These are phyloP conservation scores for Claviceps lovelessii DNA, from an alignment of 2,329 filamentous ascomycete genomes.

Conservation along the genomic window DNA sequence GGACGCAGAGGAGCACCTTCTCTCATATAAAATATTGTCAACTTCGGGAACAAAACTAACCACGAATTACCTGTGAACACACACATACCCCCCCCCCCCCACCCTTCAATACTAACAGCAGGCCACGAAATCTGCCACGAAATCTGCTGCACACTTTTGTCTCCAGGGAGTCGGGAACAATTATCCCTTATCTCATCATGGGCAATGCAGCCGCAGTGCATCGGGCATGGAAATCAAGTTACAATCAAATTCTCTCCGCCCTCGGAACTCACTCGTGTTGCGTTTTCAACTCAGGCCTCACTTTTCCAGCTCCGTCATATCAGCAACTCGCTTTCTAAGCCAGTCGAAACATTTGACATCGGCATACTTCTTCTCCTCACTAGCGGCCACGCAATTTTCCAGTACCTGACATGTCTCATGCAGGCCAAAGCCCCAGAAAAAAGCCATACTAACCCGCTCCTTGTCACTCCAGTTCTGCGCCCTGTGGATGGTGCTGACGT, in stretches of 20 bases:
- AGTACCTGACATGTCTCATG: slow-evolving; percentile 28
- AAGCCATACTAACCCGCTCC: slow-evolving; percentile 30
- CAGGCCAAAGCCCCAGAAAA: slow-evolving; percentile 30
- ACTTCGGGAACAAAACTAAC: too few species aligned
- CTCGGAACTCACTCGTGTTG: not conserved
- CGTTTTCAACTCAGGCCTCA: not conserved
- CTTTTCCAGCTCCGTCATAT: slow-evolving; percentile 14
- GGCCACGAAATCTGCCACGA: too few species aligned
- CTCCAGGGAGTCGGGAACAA: too few species aligned
- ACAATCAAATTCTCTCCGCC: not conserved
- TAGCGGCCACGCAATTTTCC: slow-evolving; percentile 21
- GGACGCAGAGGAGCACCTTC: too few species aligned
- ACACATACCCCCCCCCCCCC: too few species aligned
- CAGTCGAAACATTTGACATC: slow-evolving; percentile 26
- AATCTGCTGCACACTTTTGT: too few species aligned
- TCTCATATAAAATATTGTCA: too few species aligned
- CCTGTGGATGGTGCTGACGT: slow-evolving; percentile 34
- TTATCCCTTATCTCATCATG: not conserved
- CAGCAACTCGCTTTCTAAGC: slow-evolving; percentile 19
- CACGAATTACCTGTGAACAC: too few species aligned
- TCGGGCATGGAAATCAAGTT: not conserved
- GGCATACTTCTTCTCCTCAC: slow-evolving; percentile 21
- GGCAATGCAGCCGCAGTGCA: not conserved
- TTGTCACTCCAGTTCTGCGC: slow-evolving; percentile 26
- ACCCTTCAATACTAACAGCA: too few species aligned